Evolutionary conservation across 2,329 filamentous ascomycete genomes (phyloP).

Genomic region (Clonostachys sp.): DNA sequence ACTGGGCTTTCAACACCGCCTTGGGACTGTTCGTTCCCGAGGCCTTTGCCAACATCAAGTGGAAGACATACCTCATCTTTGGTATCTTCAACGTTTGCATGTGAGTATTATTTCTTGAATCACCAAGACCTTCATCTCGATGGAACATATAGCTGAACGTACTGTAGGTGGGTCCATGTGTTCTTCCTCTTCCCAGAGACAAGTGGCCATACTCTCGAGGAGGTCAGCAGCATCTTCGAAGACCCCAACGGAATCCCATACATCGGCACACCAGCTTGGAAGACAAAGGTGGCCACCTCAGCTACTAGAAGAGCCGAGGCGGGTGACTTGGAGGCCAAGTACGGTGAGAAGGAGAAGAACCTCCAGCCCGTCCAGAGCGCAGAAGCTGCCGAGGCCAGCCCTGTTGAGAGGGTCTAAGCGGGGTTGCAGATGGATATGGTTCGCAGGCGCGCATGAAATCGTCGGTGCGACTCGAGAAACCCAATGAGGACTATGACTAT

Average conservation of each 20-base stretch:
- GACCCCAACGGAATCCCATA: slow-evolving; percentile 21
- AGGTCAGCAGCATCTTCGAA: slow-evolving; percentile 44
- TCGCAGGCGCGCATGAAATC: no score
- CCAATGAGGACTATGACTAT: no score
- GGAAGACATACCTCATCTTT: slow-evolving; percentile 14
- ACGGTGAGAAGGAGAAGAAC: slow-evolving; percentile 9
- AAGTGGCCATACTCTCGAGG: slow-evolving; percentile 48
- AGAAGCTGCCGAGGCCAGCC: no score
- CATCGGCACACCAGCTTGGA: slow-evolving; percentile 23
- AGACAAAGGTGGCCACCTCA: slow-evolving; percentile 15
- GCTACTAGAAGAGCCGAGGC: slow-evolving; percentile 12
- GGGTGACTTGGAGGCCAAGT: slow-evolving; percentile 14
- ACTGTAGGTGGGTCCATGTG: slow-evolving; percentile 32
- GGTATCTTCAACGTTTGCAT: slow-evolving; percentile 8
- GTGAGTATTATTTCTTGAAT: slow-evolving; percentile 2
- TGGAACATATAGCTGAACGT: no score
- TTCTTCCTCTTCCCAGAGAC: slow-evolving; percentile 55
- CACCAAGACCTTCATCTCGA: no score
- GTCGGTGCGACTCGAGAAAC: no score
- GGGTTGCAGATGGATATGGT: no score
- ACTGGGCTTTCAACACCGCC: slow-evolving; percentile 8
- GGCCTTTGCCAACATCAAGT: slow-evolving; percentile 10
- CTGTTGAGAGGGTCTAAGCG: no score
- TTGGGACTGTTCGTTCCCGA: slow-evolving; percentile 8
- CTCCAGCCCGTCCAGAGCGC: no score